A percentile compares a stretch with the other conserved stretches of the same genome.
Evolutionary conservation across 2,329 filamentous ascomycete species (phyloP).

Genomic region (Sporothrix variecibatus): DNA sequence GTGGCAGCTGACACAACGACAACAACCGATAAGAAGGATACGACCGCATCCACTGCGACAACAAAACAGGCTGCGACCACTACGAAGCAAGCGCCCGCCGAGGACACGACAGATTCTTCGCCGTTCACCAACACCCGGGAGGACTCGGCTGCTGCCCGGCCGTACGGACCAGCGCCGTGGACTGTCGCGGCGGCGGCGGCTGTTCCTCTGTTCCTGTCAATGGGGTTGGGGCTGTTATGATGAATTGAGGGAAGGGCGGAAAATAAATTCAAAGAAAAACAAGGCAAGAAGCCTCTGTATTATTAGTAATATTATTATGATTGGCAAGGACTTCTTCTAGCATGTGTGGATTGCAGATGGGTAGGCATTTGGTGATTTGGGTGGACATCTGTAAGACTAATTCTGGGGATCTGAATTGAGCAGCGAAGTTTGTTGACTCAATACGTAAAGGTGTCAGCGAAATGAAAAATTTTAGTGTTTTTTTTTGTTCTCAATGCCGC

Average conservation of each 20-base stretch:
- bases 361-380: background rate
- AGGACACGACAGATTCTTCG: conserved; percentile 29
- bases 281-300: background rate
- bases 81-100: conserved; percentile 14
- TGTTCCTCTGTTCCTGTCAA: background rate
- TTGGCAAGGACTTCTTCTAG: background rate
- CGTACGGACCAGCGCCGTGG: background rate
- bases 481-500: background rate
- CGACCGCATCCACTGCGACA: background rate
- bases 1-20: background rate
- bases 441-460: background rate
- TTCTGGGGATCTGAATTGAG: no score
- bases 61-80: background rate
- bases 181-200: background rate
- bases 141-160: background rate
- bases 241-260: background rate
- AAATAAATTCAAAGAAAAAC: background rate
- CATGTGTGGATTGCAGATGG: background rate
- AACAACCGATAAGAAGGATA: background rate
- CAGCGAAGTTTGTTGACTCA: background rate
- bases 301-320: background rate
- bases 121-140: conserved; percentile 31
- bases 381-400: no score
- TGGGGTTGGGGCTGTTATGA: background rate
- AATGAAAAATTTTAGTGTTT: background rate